A percentile compares a stretch with the other conserved stretches of the same genome.
Evolutionary conservation across 176 grass and related monocot genomes (phyloP).

Genomic region (Aechmea fasciata): DNA sequence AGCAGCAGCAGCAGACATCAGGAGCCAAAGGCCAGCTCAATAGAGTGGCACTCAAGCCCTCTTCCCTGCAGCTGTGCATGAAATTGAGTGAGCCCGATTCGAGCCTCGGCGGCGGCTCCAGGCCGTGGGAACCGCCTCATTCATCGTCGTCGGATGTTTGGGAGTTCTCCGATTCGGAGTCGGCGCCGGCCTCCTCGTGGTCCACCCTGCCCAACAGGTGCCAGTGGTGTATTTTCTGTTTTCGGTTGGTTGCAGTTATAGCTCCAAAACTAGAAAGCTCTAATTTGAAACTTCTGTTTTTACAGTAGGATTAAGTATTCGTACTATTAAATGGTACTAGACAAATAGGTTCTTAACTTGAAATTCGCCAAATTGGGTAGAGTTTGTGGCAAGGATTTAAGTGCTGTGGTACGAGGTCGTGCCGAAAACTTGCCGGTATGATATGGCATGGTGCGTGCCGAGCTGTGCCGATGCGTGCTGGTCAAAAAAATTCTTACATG

Average conservation of each 20-base stretch:
- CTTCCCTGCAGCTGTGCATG: constrained; percentile 73
- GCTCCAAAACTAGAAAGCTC: too few species aligned
- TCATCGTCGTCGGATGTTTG: constrained; percentile 61
- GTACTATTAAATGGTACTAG: too few species aligned
- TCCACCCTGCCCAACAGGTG: constrained; percentile 82
- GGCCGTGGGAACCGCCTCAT: constrained; percentile 41
- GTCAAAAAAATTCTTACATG: too few species aligned
- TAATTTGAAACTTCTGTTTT: too few species aligned
- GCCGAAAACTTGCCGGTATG: too few species aligned
- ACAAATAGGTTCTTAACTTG: too few species aligned
- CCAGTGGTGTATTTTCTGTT: neutral
- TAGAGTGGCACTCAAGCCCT: constrained; percentile 30
- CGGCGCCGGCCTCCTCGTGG: constrained; percentile 81
- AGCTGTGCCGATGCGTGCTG: too few species aligned
- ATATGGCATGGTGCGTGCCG: too few species aligned
- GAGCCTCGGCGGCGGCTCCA: constrained; percentile 21
- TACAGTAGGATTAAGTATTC: too few species aligned
- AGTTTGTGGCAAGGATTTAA: too few species aligned
- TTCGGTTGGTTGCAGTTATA: too few species aligned
- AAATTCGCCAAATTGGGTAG: neutral
- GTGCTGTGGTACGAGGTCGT: too few species aligned
- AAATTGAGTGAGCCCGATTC: constrained; percentile 21
- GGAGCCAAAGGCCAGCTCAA: neutral
- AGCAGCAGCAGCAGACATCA: constrained; percentile 4
- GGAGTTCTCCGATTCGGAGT: constrained; percentile 85